Conservation (phyloP, 306 rosid species). For the Trifolium fragiferum region DNA sequence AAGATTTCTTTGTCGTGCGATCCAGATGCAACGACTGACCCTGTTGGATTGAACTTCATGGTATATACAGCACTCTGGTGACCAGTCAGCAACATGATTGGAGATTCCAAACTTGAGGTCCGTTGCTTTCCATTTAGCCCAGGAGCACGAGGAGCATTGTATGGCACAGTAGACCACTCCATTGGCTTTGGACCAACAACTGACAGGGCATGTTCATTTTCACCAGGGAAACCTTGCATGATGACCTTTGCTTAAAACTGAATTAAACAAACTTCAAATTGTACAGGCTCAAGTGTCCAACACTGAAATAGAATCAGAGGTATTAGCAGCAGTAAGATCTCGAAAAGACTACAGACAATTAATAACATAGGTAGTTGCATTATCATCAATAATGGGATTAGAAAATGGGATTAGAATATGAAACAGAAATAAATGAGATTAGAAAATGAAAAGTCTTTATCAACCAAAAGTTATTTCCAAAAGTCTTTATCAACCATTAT, state of each 20-base stretch:
- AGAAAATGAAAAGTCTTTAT: not conserved
- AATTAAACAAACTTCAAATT: conserved; percentile 30
- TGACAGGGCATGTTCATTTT: conserved; percentile 75
- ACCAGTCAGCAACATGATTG: conserved; percentile 85
- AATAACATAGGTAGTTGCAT: not conserved
- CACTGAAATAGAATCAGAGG: conserved; percentile 43
- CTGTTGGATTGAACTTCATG: conserved; percentile 88
- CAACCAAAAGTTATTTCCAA: too few species aligned
- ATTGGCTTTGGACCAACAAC: conserved; percentile 83
- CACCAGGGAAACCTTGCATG: conserved; percentile 72
- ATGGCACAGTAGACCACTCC: conserved; percentile 88
- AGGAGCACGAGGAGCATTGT: conserved; percentile 59
- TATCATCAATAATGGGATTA: not conserved
- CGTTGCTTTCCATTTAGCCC: conserved; percentile 79
- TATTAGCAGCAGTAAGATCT: conserved; percentile 32
- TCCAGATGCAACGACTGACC: conserved; percentile 89
- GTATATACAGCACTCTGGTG: conserved; percentile 93
- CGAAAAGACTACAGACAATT: conserved; percentile 19
- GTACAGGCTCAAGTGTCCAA: conserved; percentile 18
- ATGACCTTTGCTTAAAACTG: conserved; percentile 42
- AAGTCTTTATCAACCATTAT: not conserved
- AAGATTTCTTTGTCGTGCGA: conserved; percentile 94
- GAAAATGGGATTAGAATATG: too few species aligned
- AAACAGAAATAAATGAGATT: not conserved
- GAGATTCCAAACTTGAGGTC: conserved; percentile 84